Base-by-base conservation (phyloP, 345 rosid genomes). In the Leavenworthia alabamica region DNA sequence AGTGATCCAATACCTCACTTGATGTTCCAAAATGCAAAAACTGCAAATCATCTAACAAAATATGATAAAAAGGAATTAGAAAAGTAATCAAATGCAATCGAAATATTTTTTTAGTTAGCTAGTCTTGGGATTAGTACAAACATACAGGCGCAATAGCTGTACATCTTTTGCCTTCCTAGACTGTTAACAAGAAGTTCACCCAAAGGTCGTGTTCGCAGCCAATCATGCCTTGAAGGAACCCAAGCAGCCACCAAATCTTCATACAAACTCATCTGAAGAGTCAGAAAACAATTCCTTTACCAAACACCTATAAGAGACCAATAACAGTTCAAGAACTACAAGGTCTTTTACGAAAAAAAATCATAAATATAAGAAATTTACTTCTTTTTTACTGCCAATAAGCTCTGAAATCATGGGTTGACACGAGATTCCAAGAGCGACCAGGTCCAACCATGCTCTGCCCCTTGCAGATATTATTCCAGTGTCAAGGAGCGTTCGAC, bases 21-120 rank as follows among this genome's bases (percentile, higher is more conserved):
- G 99, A 93, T 67, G 99, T 89, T 78, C 99, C 99, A 77, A 89
- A 89, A 75, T 93, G 99, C 71, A 89, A 75, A 79, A 92, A 92
- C 45, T 77, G 71, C 56, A 89, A 75, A 42, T 86, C 86, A 87
- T 81, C 99, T 89, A 91, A 74, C 79, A 52, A 31, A 55, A 64
- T 54, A 72, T 52, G 69, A 70, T 17, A 26, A 49, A 50, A 53
- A 28, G 41, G 39, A 2, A 60, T 24, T 53, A 50, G 36, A 70
- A 45, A 42, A 66, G 53, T 56, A 48, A 64, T 10, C 5, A 48
- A 9, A 37, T 40, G 53, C 24, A 70, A 3, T 10, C 5, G 1
- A 61, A 61, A 60, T 24, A 24, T 1, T 31, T 54, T 23, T 52
- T 9, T 32, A 42, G 17, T 20, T 19, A 54, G 28, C 9, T 22